A percentile compares a stretch with the other conserved stretches of the same genome.
Evolutionary conservation across 169 alveolate genomes (phyloP).

Genomic region (Sarcocystis neurona): DNA sequence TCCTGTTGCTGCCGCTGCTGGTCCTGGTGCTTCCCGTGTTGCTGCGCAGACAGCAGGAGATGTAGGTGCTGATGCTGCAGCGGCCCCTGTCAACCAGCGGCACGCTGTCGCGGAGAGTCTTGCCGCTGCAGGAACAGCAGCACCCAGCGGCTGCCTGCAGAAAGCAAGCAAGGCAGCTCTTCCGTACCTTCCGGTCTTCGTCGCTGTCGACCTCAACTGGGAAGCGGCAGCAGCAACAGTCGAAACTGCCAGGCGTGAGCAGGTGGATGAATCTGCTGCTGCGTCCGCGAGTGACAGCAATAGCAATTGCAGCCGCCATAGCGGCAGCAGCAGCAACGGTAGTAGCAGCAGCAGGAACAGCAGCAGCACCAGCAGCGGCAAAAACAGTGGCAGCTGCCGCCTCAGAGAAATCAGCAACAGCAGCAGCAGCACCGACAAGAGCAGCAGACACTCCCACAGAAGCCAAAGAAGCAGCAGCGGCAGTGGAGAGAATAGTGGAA

Average conservation of each 20-base stretch:
- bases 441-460: background rate
- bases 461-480: background rate
- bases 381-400: background rate
- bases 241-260: background rate
- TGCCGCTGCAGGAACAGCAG: no score
- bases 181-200: background rate
- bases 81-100: no score
- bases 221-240: background rate
- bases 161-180: no score
- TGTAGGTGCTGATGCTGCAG: no score
- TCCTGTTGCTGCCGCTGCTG: background rate
- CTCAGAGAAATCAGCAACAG: no score
- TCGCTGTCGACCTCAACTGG: conserved; percentile 6
- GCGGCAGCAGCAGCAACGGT: background rate
- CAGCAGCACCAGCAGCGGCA: background rate
- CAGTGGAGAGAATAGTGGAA: background rate
- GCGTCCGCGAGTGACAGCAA: background rate
- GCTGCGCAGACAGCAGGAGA: no score
- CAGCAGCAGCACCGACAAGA: background rate
- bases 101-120: no score
- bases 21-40: background rate
- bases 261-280: background rate
- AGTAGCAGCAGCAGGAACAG: background rate
- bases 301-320: no score
- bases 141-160: no score